A percentile compares a stretch with the other conserved stretches of the same genome.
Conservation (phyloP, 1,139 yeast genomes). For the Candida smagusa region DNA sequence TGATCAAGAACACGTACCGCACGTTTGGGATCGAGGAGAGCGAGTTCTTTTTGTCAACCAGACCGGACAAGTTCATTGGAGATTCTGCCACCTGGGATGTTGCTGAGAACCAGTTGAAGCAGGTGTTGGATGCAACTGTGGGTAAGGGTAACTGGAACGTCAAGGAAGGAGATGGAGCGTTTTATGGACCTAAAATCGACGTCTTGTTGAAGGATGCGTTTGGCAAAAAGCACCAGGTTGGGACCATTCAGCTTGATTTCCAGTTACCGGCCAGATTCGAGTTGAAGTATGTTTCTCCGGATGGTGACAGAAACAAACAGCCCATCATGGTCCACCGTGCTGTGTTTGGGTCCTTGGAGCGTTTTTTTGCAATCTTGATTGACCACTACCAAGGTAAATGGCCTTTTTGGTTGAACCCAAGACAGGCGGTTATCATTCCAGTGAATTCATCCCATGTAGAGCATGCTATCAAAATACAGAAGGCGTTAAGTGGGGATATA, state of each 20-base stretch:
- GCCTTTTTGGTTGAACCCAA: slow-evolving; percentile 99
- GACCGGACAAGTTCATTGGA: slow-evolving; percentile 85
- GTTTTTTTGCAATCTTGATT: slow-evolving; percentile 85
- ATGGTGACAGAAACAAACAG: slow-evolving; percentile 47
- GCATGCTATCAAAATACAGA: slow-evolving; percentile 52
- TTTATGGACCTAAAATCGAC: slow-evolving; percentile 96
- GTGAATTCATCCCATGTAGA: slow-evolving; percentile 57
- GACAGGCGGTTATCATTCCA: slow-evolving; percentile 86
- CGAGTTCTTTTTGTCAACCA: slow-evolving; percentile 72
- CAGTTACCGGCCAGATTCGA: slow-evolving; percentile 87
- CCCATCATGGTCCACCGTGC: slow-evolving; percentile 97
- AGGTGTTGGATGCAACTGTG: slow-evolving; percentile 57
- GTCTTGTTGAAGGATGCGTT: slow-evolving; percentile 80
- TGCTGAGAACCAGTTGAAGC: slow-evolving; percentile 73
- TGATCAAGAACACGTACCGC: slow-evolving; percentile 74
- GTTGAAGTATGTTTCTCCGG: slow-evolving; percentile 56
- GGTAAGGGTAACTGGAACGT: slow-evolving; percentile 63
- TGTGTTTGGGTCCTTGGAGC: slow-evolving; percentile 88
- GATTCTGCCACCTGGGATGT: slow-evolving; percentile 76
- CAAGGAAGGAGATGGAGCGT: slow-evolving; percentile 95
- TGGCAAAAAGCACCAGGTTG: slow-evolving; percentile 87
- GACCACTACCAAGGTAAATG: slow-evolving; percentile 93
- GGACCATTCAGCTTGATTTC: slow-evolving; percentile 93
- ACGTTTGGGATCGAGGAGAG: slow-evolving; percentile 62
- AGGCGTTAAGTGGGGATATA: slow-evolving; percentile 50